Percentiles rank a stretch among this genome's conserved stretches.
phyloP scores from a whole-genome alignment of 768 basidiomycete genomes.

The Symmetrospora coprosmae region DNA sequence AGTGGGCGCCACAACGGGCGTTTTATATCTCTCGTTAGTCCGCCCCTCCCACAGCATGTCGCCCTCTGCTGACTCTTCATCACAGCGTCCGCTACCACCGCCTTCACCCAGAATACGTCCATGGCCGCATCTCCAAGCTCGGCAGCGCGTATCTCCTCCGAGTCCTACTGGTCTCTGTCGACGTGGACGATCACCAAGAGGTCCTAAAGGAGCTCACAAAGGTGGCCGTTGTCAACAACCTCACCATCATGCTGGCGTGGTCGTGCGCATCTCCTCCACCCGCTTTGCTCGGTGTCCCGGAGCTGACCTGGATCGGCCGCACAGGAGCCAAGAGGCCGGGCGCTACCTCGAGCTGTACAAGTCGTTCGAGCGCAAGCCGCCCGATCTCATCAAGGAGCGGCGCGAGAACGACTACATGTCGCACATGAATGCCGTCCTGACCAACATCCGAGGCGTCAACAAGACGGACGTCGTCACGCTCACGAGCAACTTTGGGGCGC shows the following conservation, averaged over 20 bases:
- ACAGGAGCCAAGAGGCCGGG: slow-evolving; percentile 76
- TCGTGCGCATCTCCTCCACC: slow-evolving; percentile 44
- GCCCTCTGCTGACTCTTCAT: not conserved
- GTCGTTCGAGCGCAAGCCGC: slow-evolving; percentile 81
- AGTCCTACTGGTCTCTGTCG: slow-evolving; percentile 75
- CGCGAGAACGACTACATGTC: slow-evolving; percentile 76
- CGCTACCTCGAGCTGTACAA: slow-evolving; percentile 83
- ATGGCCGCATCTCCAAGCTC: slow-evolving; percentile 73
- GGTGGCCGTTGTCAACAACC: slow-evolving; percentile 74
- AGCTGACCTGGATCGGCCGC: not conserved
- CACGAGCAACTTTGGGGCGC: slow-evolving; percentile 84
- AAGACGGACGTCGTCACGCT: slow-evolving; percentile 94
- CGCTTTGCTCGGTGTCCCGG: not conserved
- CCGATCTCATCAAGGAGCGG: slow-evolving; percentile 86
- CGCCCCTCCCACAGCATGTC: not conserved
- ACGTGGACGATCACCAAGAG: slow-evolving; percentile 84
- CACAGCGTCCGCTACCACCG: slow-evolving; percentile 79
- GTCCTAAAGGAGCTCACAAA: slow-evolving; percentile 85
- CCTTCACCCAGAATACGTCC: slow-evolving; percentile 93
- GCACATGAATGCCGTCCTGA: slow-evolving; percentile 65
- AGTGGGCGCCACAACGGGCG: slow-evolving; percentile 83
- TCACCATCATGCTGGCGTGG: slow-evolving; percentile 85
- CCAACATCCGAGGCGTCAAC: slow-evolving; percentile 82
- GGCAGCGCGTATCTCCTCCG: slow-evolving; percentile 67
- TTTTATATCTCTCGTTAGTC: slow-evolving; percentile 70